A percentile compares a stretch with the other conserved stretches of the same genome.
These are phyloP conservation scores for Colletotrichum paranaense DNA, from an alignment of 2,329 filamentous ascomycete genomes.

Conservation along the genomic window DNA sequence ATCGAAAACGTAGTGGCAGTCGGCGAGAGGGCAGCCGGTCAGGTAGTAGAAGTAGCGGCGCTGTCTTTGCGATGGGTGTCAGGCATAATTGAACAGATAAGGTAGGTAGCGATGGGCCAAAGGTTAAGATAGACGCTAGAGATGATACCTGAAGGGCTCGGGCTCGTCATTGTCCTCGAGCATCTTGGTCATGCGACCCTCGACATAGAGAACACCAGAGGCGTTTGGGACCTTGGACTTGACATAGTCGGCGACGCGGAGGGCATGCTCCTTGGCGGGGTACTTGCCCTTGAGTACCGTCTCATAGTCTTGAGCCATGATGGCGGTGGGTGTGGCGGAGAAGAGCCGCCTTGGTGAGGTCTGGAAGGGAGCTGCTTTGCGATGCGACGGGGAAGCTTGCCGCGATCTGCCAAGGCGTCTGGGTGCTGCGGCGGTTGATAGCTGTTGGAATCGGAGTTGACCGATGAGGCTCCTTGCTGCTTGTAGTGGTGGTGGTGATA, in stretches of 20 bases:
- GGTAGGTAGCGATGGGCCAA: too few relatives aligned
- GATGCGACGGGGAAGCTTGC: neutral
- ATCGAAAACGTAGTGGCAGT: conserved; percentile 85
- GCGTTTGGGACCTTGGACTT: conserved; percentile 72
- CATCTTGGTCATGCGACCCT: conserved; percentile 83
- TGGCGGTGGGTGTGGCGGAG: conserved; percentile 2
- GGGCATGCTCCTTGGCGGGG: conserved; percentile 89
- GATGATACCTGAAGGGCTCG: conserved; percentile 78
- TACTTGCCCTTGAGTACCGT: conserved; percentile 71
- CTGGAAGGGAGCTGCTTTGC: neutral
- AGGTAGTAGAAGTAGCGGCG: conserved; percentile 96
- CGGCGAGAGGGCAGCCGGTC: conserved; percentile 83
- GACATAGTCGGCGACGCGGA: conserved; percentile 84
- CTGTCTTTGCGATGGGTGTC: conserved; percentile 65
- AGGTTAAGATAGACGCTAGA: neutral
- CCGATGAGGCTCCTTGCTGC: neutral
- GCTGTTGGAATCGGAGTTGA: neutral
- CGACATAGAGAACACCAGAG: conserved; percentile 85
- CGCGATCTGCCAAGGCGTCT: conserved; percentile 6
- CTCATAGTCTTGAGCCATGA: conserved; percentile 53
- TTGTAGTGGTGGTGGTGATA: neutral
- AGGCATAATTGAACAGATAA: neutral
- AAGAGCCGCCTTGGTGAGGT: neutral
- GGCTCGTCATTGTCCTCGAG: conserved; percentile 91
- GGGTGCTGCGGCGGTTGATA: conserved; percentile 3